Evolutionary conservation across 2,329 filamentous ascomycete species (phyloP).

Genomic region (Colletotrichum neosansevieriae): DNA sequence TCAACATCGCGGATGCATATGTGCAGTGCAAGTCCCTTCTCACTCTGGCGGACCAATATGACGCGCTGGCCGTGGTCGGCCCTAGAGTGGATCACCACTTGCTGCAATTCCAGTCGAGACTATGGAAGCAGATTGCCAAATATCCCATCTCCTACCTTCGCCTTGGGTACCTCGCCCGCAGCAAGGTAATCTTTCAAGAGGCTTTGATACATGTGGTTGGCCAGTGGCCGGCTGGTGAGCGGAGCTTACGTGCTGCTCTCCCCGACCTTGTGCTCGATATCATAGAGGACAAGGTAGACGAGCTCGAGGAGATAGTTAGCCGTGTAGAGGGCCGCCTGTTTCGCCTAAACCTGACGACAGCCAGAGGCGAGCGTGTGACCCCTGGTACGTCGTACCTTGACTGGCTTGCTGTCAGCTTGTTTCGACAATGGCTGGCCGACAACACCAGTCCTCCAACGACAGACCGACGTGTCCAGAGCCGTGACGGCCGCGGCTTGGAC

Average conservation of each 20-base stretch:
- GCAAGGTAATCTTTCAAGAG: slow-evolving; percentile 86
- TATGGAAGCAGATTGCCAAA: slow-evolving; percentile 97
- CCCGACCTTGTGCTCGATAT: slow-evolving; percentile 85
- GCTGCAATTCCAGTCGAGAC: slow-evolving; percentile 86
- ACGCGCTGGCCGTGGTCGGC: slow-evolving; percentile 87
- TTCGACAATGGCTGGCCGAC: slow-evolving; percentile 93
- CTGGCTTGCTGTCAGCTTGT: slow-evolving; percentile 89
- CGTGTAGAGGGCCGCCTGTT: slow-evolving; percentile 86
- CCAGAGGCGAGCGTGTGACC: slow-evolving; percentile 83
- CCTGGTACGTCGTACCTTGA: slow-evolving; percentile 86
- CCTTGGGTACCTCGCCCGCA: slow-evolving; percentile 86
- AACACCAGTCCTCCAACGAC: slow-evolving; percentile 79
- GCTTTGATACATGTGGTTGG: slow-evolving; percentile 94
- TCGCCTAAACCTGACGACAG: slow-evolving; percentile 81
- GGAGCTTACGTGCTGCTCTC: slow-evolving; percentile 79
- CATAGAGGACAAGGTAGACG: slow-evolving; percentile 95
- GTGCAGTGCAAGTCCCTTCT: slow-evolving; percentile 93
- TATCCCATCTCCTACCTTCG: slow-evolving; percentile 94
- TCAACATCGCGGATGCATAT: slow-evolving; percentile 93
- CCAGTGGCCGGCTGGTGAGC: slow-evolving; percentile 87
- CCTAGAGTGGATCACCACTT: slow-evolving; percentile 94
- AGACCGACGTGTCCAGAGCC: slow-evolving; percentile 46
- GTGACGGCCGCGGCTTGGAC: slow-evolving; percentile 47
- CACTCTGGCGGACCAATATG: slow-evolving; percentile 92
- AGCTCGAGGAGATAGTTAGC: slow-evolving; percentile 84